Evolutionary conservation across 75 land plant genomes (phyloP).

Genomic region (Gnetum montanum): DNA sequence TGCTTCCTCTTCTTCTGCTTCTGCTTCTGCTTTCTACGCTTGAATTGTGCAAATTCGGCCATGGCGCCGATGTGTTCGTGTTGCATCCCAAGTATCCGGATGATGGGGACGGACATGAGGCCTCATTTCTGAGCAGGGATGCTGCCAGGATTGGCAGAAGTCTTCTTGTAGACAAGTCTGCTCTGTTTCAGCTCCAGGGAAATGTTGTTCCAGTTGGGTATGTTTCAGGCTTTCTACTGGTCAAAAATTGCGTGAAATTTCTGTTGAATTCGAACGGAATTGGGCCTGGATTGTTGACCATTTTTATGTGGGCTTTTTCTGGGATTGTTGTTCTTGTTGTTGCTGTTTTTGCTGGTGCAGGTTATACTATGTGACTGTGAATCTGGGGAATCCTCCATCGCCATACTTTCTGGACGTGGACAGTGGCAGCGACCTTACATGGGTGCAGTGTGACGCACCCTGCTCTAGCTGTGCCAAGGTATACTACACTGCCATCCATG

Average conservation of each 20-base stretch:
- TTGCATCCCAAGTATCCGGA: conserved; percentile 1
- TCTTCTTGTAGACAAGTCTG: neutral
- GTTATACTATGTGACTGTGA: conserved; percentile 46
- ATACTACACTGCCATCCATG: neutral
- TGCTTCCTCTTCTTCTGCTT: too few relatives aligned
- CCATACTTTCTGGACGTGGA: conserved; percentile 74
- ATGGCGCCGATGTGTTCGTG: neutral
- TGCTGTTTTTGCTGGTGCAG: conserved; percentile 14
- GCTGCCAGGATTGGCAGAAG: conserved; percentile 5
- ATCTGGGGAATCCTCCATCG: conserved; percentile 59
- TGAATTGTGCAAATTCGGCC: too few relatives aligned
- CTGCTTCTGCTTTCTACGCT: too few relatives aligned
- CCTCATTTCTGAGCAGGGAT: neutral
- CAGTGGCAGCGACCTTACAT: conserved; percentile 89
- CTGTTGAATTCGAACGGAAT: neutral
- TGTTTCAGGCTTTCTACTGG: neutral
- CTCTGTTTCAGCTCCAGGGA: neutral
- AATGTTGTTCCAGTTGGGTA: conserved; percentile 6
- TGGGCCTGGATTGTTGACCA: neutral
- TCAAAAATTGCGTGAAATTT: neutral
- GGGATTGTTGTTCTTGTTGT: neutral
- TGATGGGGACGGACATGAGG: neutral
- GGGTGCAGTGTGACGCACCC: conserved; percentile 97
- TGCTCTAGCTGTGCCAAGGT: conserved; percentile 46
- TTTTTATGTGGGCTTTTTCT: neutral